Evolutionary conservation across 192 early-diverging fungal genomes (phyloP).

Genomic region (Allomyces macrogynus): DNA sequence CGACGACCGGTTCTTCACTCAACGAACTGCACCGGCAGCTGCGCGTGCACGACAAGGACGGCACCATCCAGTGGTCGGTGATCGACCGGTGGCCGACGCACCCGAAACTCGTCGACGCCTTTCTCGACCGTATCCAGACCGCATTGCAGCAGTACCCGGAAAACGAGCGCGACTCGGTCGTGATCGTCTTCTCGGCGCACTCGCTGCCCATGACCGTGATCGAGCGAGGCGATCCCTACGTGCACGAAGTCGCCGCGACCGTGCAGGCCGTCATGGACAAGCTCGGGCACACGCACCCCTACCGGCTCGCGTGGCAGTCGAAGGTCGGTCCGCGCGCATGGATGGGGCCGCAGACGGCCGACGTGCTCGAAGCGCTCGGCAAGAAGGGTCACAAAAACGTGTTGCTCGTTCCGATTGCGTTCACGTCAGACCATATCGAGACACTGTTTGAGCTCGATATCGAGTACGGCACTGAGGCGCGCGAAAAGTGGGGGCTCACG

Average conservation of each 20-base stretch:
- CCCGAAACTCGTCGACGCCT: constrained; percentile 59
- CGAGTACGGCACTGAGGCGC: constrained; percentile 72
- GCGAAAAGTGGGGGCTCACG: constrained; percentile 59
- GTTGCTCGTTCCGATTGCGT: constrained; percentile 80
- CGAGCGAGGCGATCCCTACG: constrained; percentile 77
- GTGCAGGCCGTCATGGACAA: constrained; percentile 60
- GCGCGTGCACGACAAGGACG: constrained; percentile 33
- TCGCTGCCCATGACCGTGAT: constrained; percentile 85
- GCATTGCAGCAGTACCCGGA: constrained; percentile 41
- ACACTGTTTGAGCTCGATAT: constrained; percentile 91
- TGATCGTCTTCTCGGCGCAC: constrained; percentile 88
- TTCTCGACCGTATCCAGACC: constrained; percentile 56
- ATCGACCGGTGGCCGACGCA: constrained; percentile 89
- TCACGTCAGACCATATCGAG: constrained; percentile 92
- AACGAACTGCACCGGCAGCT: constrained; percentile 64
- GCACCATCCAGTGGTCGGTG: constrained; percentile 71
- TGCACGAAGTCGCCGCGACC: constrained; percentile 65
- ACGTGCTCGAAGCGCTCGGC: constrained; percentile 55
- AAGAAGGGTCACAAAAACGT: constrained; percentile 57
- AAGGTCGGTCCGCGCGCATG: constrained; percentile 82
- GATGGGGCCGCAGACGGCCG: constrained; percentile 75
- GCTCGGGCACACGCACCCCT: constrained; percentile 52
- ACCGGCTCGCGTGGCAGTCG: constrained; percentile 85
- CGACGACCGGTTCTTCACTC: constrained; percentile 76
- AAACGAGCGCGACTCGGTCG: constrained; percentile 42